phyloP scores from a whole-genome alignment of 352 stramenopile species.

The Pythium dissimile region DNA sequence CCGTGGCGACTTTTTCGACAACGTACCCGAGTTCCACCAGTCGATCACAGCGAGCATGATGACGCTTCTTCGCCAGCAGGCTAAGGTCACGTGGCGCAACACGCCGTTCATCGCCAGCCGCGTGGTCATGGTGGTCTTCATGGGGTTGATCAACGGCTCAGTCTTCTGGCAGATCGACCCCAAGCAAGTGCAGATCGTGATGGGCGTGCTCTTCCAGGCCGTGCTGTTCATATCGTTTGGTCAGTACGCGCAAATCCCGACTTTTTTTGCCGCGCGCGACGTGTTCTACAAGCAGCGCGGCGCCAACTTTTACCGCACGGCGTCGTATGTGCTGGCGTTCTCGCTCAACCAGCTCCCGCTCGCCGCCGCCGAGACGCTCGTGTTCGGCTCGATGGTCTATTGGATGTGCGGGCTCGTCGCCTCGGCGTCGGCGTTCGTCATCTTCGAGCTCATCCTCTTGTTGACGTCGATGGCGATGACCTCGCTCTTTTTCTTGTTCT shows the following conservation, averaged over 20 bases:
- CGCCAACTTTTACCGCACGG: constrained; percentile 76
- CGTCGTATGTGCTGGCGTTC: constrained; percentile 58
- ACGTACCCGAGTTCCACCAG: constrained; percentile 29
- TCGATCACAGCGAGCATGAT: constrained; percentile 30
- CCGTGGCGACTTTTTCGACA: constrained; percentile 42
- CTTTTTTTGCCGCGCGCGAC: constrained; percentile 56
- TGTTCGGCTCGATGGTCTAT: constrained; percentile 52
- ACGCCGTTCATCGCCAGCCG: constrained; percentile 62
- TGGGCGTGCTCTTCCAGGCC: constrained; percentile 75
- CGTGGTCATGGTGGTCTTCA: constrained; percentile 31
- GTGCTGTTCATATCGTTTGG: constrained; percentile 74
- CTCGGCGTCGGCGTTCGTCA: constrained; percentile 24
- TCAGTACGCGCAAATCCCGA: constrained; percentile 63
- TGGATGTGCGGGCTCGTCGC: constrained; percentile 62
- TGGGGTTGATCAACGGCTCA: constrained; percentile 39
- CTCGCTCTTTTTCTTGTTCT: constrained; percentile 46
- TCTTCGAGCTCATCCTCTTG: constrained; percentile 39
- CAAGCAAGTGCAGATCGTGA: constrained; percentile 33
- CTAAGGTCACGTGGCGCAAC: constrained; percentile 12
- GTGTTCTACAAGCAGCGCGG: constrained; percentile 85
- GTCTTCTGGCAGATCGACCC: constrained; percentile 42
- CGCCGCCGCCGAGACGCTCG: constrained; percentile 43
- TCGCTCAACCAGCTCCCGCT: constrained; percentile 48
- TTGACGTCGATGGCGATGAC: constrained; percentile 40
- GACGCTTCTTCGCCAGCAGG: constrained; percentile 34